Evolutionary conservation across 768 basidiomycete genomes (phyloP).

Genomic region (Kwoniella sp.): DNA sequence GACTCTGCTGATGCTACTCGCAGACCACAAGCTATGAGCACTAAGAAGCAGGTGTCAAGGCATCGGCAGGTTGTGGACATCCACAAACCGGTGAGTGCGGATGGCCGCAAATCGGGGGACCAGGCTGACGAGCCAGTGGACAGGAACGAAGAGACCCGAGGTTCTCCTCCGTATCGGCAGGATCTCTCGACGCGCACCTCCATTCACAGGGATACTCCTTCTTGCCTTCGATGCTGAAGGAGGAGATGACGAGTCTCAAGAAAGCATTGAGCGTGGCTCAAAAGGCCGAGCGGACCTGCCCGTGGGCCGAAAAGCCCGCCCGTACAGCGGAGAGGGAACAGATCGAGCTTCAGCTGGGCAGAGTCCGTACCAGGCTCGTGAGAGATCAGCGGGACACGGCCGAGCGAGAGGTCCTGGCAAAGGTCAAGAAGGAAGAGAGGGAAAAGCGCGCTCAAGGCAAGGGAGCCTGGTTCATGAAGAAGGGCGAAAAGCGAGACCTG

Average conservation of each 20-base stretch:
- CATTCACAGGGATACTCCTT: conserved; percentile 73
- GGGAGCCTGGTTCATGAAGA: conserved; percentile 77
- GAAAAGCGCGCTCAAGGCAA: conserved; percentile 73
- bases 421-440: conserved; percentile 59
- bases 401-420: conserved; percentile 64
- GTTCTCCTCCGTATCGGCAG: conserved; percentile 66
- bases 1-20: neutral
- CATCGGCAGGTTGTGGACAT: conserved; percentile 66
- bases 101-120: too few species aligned
- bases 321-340: conserved; percentile 65
- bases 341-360: conserved; percentile 69
- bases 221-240: conserved; percentile 61
- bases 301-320: conserved; percentile 51
- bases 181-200: conserved; percentile 61
- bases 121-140: neutral
- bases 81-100: conserved; percentile 58
- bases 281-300: conserved; percentile 52
- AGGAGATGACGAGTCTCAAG: conserved; percentile 64
- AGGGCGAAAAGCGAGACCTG: conserved; percentile 75
- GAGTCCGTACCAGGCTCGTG: conserved; percentile 72
- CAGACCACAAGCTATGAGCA: conserved; percentile 76
- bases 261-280: conserved; percentile 66
- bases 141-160: conserved; percentile 82
- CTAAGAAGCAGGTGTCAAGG: conserved; percentile 77
- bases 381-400: conserved; percentile 64